A percentile compares a stretch with the other conserved stretches of the same genome.
These are phyloP conservation scores for Barnettozyma siamensis DNA, from an alignment of 805 yeast genomes.

Conservation along the genomic window DNA sequence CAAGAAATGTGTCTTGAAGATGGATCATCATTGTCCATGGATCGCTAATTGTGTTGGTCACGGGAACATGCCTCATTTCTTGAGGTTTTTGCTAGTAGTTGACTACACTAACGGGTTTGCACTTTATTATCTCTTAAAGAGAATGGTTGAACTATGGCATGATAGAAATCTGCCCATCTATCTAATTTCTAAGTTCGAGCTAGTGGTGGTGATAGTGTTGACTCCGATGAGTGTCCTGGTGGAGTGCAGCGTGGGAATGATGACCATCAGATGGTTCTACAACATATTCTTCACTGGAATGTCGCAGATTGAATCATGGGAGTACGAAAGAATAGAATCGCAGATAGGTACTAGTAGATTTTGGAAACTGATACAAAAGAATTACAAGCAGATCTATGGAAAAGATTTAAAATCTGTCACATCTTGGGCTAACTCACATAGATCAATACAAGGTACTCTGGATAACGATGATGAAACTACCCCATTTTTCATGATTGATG, in stretches of 20 bases:
- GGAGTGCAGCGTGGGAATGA: constrained; percentile 47
- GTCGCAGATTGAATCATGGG: constrained; percentile 94
- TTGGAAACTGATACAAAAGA: constrained; percentile 43
- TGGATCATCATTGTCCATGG: constrained; percentile 98
- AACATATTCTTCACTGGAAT: constrained; percentile 57
- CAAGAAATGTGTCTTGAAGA: constrained; percentile 64
- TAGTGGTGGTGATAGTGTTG: constrained; percentile 49
- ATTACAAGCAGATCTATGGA: constrained; percentile 29
- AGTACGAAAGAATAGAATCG: constrained; percentile 69
- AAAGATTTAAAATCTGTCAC: constrained; percentile 16
- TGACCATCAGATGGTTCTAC: constrained; percentile 55
- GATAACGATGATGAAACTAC: constrained; percentile 8
- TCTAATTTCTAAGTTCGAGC: constrained; percentile 44
- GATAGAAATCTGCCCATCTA: constrained; percentile 51
- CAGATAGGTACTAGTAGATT: constrained; percentile 53
- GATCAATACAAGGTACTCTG: constrained; percentile 5
- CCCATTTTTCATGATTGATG: constrained; percentile 46
- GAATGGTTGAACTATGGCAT: constrained; percentile 40
- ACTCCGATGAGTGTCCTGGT: constrained; percentile 56
- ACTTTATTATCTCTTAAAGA: constrained; percentile 33
- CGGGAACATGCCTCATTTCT: constrained; percentile 69
- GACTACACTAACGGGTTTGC: constrained; percentile 44
- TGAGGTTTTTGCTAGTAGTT: constrained; percentile 70
- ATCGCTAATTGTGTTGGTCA: constrained; percentile 87
- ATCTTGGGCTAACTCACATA: constrained; percentile 20